Evolutionary conservation across 1,139 yeast genomes (phyloP), one percentile per base, ranked within the genome.

Genomic region (Kazachstania sp.): DNA sequence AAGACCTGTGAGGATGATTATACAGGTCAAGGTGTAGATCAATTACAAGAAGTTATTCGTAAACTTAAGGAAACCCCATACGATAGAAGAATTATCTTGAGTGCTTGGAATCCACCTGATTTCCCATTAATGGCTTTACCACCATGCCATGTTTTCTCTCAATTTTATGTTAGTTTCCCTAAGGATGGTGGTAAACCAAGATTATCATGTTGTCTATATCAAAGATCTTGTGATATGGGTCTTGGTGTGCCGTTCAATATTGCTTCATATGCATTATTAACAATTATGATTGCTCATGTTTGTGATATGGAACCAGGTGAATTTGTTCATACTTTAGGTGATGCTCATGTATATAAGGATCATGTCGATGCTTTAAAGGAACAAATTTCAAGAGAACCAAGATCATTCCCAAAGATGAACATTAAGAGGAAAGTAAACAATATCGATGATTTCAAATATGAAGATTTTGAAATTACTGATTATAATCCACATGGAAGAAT

Each of bases 141-240:
- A 16, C 99, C 99, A 31, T 92, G 99, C 61, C 99, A 92, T 65
- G 95, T 94, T 34, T 86, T 92, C 63, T 83, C 95, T 49, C 99
- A 92, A 65, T 92, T 92, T 65, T 92, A 86, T 63, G 98, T 92
- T 37, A 84, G 77, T 56, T 83, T 83, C 68, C 94, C 94, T 2
- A 68, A 72, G 49, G 70, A 71, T 32, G 60, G 58, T 7, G 60
- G 58, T 7, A 78, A 69, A 59, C 94, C 94, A 34, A 79, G 73
- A 60, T 74, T 92, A 49, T 84, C 94, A 13, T 94, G 98, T 65
- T 77, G 84, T 51, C 72, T 92, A 70, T 92, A 94, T 68, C 99
- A 92, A 69, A 78, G 99, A 60, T 86, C 96, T n/a, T 92, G 97
- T 68, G 99, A 92, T 63, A 90, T 92, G 97, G 99, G 99, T 0